Evolutionary conservation across 75 land plant species (phyloP).

Genomic region (Cryptomeria japonica): DNA sequence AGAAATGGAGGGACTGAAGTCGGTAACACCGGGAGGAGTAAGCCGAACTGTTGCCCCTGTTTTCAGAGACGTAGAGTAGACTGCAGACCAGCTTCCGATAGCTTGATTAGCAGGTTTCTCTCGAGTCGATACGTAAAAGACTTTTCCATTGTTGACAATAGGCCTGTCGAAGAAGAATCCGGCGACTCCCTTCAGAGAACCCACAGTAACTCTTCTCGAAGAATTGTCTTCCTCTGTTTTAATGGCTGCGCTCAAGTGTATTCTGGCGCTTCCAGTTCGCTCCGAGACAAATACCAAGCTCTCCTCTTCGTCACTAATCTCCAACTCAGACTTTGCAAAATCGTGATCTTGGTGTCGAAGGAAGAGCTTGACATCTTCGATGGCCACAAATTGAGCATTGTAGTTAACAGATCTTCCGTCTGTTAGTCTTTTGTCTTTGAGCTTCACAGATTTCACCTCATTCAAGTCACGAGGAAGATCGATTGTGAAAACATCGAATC

Average conservation of each 20-base stretch:
- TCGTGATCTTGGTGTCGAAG: background rate
- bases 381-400: constrained; percentile 42
- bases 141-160: constrained; percentile 22
- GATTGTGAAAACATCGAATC: constrained; percentile 68
- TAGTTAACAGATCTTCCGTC: constrained; percentile 51
- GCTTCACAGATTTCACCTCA: too few relatives aligned
- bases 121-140: constrained; percentile 64
- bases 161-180: constrained; percentile 77
- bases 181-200: constrained; percentile 1
- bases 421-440: constrained; percentile 7
- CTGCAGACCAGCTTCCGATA: constrained; percentile 65
- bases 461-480: background rate
- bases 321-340: background rate
- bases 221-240: background rate
- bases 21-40: constrained; percentile 54
- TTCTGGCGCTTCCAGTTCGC: constrained; percentile 51
- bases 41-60: constrained; percentile 33
- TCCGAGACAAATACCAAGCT: constrained; percentile 67
- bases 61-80: constrained; percentile 44
- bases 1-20: constrained; percentile 76
- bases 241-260: constrained; percentile 21
- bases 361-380: constrained; percentile 12
- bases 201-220: background rate
- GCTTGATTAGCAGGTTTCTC: constrained; percentile 30
- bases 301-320: background rate